A percentile compares a stretch with the other conserved stretches of the same genome.
These are phyloP conservation scores for Echites panduratus DNA, from an alignment of 257 asterid species.

Conservation along the genomic window DNA sequence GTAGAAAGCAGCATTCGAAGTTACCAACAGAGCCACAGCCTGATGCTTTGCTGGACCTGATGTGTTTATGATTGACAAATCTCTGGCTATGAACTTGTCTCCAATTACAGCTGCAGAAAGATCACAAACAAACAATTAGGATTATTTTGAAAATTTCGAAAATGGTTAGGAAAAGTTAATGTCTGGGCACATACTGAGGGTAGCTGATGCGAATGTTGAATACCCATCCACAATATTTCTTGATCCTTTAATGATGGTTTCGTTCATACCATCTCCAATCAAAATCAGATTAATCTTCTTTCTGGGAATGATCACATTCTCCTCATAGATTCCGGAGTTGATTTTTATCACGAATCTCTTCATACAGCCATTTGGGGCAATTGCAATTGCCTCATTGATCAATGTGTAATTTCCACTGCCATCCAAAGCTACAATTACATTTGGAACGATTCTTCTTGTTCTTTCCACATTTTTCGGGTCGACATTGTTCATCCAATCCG, in stretches of 20 bases:
- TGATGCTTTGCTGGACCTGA: constrained; percentile 66
- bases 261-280: constrained; percentile 60
- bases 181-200: constrained; percentile 38
- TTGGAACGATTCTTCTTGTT: constrained; percentile 8
- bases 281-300: constrained; percentile 50
- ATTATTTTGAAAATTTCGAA: too few relatives aligned
- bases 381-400: constrained; percentile 41
- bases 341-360: constrained; percentile 36
- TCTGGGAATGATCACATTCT: constrained; percentile 51
- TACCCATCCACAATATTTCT: constrained; percentile 55
- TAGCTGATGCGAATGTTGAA: constrained; percentile 66
- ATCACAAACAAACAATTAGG: background rate
- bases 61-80: constrained; percentile 45
- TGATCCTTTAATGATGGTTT: constrained; percentile 48
- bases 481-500: constrained; percentile 13
- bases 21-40: constrained; percentile 65
- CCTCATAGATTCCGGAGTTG: constrained; percentile 44
- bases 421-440: constrained; percentile 39
- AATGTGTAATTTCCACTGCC: constrained; percentile 36
- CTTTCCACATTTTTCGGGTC: constrained; percentile 18
- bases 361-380: constrained; percentile 41
- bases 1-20: constrained; percentile 56
- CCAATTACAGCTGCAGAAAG: constrained; percentile 57
- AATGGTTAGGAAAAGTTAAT: background rate
- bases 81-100: constrained; percentile 61